Evolutionary conservation across 139 green algal species (phyloP).

Genomic region (Ulvella scutata): DNA sequence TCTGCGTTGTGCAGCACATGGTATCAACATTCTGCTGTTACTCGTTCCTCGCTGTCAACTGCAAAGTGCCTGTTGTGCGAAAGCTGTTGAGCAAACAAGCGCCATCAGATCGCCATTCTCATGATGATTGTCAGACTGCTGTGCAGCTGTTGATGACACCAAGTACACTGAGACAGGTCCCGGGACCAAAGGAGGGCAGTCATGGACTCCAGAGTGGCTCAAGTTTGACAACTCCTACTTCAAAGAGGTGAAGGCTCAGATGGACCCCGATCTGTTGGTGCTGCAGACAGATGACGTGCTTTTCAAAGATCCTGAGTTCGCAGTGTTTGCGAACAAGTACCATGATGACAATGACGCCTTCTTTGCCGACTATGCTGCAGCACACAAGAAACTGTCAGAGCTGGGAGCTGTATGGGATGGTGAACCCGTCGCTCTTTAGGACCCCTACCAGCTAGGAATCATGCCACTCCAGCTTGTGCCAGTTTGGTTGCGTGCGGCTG

Average conservation of each 20-base stretch:
- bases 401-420: slow-evolving; percentile 58
- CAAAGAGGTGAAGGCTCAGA: slow-evolving; percentile 41
- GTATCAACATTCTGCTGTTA: no score
- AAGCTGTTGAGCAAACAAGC: no score
- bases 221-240: slow-evolving; percentile 86
- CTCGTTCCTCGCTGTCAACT: no score
- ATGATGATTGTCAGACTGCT: no score
- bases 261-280: slow-evolving; percentile 72
- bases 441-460: no score
- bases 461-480: no score
- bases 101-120: no score
- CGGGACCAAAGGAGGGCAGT: slow-evolving; percentile 40
- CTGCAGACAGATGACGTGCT: slow-evolving; percentile 70
- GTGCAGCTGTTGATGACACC: slow-evolving; percentile 26
- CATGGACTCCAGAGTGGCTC: slow-evolving; percentile 84
- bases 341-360: slow-evolving; percentile 61
- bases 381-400: slow-evolving; percentile 74
- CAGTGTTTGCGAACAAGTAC: slow-evolving; percentile 77
- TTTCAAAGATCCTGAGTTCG: slow-evolving; percentile 78
- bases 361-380: slow-evolving; percentile 57
- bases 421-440: background rate
- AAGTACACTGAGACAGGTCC: slow-evolving; percentile 66
- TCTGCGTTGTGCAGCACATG: no score
- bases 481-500: no score
- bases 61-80: no score